phyloP scores from a whole-genome alignment of 441 rosid species.

The Sinapis alba region DNA sequence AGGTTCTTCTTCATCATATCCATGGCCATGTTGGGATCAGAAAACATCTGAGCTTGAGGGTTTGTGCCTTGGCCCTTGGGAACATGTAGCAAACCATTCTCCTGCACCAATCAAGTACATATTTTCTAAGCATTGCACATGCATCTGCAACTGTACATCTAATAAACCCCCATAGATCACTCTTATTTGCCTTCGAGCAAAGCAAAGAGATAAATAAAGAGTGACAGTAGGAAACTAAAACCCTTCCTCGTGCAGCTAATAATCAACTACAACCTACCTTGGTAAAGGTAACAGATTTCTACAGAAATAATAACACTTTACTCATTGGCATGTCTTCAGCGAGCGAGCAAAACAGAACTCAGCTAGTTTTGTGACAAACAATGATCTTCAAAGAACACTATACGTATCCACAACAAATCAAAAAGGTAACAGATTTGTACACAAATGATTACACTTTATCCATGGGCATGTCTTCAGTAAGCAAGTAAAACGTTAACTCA shows the following conservation, averaged over 20 bases:
- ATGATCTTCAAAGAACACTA: no score
- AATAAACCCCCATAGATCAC: neutral
- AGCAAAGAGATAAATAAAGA: neutral
- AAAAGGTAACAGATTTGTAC: no score
- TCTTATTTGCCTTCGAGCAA: neutral
- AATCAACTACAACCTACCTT: constrained; percentile 6
- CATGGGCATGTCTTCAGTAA: neutral
- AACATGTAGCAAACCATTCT: constrained; percentile 84
- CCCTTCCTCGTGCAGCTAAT: neutral
- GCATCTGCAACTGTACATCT: neutral
- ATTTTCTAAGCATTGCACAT: neutral
- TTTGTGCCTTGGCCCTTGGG: constrained; percentile 85
- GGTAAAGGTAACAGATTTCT: no score
- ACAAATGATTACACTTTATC: no score
- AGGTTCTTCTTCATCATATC: constrained; percentile 80
- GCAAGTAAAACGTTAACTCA: no score
- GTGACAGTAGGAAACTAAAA: neutral
- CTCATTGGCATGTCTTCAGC: no score
- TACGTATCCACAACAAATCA: no score
- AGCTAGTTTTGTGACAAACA: no score
- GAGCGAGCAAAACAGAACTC: no score
- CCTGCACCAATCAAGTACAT: constrained; percentile 54
- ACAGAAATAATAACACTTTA: no score
- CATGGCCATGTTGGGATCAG: constrained; percentile 95
- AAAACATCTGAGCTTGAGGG: constrained; percentile 74